Percentiles rank a stretch among this genome's conserved stretches.
phyloP scores from a whole-genome alignment of 768 basidiomycete genomes.

The Pleurotus ostreatus region DNA sequence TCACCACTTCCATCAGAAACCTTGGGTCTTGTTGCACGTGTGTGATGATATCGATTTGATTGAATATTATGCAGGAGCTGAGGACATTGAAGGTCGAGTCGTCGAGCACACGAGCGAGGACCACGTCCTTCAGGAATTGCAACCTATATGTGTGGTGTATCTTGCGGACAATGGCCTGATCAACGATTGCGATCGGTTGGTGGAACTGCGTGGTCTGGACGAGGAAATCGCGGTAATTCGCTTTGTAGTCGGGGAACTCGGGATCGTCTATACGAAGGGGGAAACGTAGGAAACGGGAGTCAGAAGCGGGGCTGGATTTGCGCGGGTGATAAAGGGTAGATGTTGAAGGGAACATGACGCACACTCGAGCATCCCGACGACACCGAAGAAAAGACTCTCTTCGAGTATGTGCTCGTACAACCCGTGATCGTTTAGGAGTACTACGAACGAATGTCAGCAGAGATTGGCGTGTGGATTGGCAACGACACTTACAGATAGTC shows the following conservation, averaged over 20 bases:
- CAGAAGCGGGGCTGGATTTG: neutral
- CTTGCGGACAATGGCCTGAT: slow-evolving; percentile 73
- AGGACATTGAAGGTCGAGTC: slow-evolving; percentile 97
- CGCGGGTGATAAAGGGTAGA: slow-evolving; percentile 9
- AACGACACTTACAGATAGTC: slow-evolving; percentile 70
- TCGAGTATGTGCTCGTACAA: slow-evolving; percentile 94
- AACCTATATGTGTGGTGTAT: slow-evolving; percentile 97
- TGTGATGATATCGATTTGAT: slow-evolving; percentile 96
- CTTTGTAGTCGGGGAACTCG: slow-evolving; percentile 95
- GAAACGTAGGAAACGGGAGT: neutral
- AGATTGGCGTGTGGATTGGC: neutral
- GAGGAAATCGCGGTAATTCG: slow-evolving; percentile 94
- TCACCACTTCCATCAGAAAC: slow-evolving; percentile 77
- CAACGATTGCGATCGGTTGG: slow-evolving; percentile 82
- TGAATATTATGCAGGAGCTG: slow-evolving; percentile 97
- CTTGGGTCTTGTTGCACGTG: slow-evolving; percentile 76
- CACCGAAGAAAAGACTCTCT: slow-evolving; percentile 88
- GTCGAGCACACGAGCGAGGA: slow-evolving; percentile 90
- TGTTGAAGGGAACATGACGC: slow-evolving; percentile 25
- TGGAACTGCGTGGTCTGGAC: slow-evolving; percentile 80
- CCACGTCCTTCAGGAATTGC: slow-evolving; percentile 97
- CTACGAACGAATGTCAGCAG: slow-evolving; percentile 34
- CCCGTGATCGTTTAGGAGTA: slow-evolving; percentile 91
- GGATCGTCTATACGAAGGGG: slow-evolving; percentile 70
- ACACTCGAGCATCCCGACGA: slow-evolving; percentile 98